Conservation (phyloP, 2,329 filamentous ascomycete species). For the Ascochyta lentis region DNA sequence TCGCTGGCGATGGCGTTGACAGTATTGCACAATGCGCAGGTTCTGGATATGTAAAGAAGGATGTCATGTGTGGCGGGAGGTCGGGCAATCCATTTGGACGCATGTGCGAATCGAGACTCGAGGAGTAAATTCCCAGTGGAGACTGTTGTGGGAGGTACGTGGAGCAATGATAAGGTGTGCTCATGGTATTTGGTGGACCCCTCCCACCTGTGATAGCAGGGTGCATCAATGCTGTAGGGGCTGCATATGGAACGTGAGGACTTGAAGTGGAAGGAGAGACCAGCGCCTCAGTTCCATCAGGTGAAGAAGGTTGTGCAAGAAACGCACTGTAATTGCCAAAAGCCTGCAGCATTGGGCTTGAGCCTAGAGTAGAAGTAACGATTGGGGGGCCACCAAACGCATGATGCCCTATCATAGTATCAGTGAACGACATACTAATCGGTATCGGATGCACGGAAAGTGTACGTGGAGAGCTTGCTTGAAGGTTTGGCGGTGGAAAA, state of each 20-base stretch:
- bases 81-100: background rate
- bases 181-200: background rate
- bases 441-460: background rate
- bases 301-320: background rate
- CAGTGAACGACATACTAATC: background rate
- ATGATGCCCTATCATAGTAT: background rate
- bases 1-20: background rate
- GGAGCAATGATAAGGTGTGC: background rate
- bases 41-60: background rate
- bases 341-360: background rate
- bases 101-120: background rate
- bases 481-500: background rate
- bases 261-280: background rate
- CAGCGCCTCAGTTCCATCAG: background rate
- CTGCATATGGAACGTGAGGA: background rate
- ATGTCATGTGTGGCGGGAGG: background rate
- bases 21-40: background rate
- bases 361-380: background rate
- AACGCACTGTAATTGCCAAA: background rate
- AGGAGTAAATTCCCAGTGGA: background rate
- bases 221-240: background rate
- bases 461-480: background rate
- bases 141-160: background rate
- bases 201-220: background rate
- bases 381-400: too few species aligned